These are phyloP conservation scores for Coemansia sp. DNA, from an alignment of 192 early-diverging fungal genomes.

Conservation along the genomic window DNA sequence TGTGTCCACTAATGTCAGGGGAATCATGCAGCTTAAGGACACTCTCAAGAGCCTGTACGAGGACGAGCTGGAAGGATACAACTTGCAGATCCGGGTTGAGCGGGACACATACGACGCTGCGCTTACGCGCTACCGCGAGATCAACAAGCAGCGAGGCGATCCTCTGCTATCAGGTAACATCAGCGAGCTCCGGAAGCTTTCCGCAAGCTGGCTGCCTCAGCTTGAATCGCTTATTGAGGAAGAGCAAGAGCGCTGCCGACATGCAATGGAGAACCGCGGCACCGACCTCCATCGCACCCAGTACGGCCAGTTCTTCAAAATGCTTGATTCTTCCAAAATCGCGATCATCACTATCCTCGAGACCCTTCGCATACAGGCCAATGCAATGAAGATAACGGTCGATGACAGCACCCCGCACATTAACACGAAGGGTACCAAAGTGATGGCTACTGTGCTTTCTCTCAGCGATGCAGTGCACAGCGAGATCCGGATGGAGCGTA, in stretches of 20 bases:
- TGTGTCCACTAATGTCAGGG: constrained; percentile 60
- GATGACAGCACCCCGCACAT: no score
- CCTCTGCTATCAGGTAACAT: constrained; percentile 57
- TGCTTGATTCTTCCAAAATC: constrained; percentile 67
- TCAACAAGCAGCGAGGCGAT: constrained; percentile 58
- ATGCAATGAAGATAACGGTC: constrained; percentile 56
- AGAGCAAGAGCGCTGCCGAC: constrained; percentile 60
- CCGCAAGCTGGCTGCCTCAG: constrained; percentile 74
- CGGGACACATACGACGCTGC: constrained; percentile 76
- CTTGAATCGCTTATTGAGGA: constrained; percentile 68
- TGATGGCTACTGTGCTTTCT: constrained; percentile 44
- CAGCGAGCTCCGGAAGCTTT: constrained; percentile 56
- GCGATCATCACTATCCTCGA: constrained; percentile 84
- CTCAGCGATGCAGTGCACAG: constrained; percentile 78
- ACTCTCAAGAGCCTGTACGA: constrained; percentile 62
- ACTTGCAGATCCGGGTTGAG: constrained; percentile 79
- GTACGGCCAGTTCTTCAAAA: constrained; percentile 35
- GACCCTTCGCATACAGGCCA: constrained; percentile 59
- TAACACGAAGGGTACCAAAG: constrained; percentile 40
- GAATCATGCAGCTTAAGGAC: constrained; percentile 72
- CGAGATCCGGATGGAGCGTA: constrained; percentile 77
- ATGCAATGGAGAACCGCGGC: constrained; percentile 11
- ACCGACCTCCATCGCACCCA: constrained; percentile 24
- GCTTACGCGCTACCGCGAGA: constrained; percentile 61
- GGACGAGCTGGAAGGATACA: constrained; percentile 61